These are phyloP conservation scores for Penicillium parvum DNA, from an alignment of 495 filamentous ascomycete genomes.

Conservation along the genomic window DNA sequence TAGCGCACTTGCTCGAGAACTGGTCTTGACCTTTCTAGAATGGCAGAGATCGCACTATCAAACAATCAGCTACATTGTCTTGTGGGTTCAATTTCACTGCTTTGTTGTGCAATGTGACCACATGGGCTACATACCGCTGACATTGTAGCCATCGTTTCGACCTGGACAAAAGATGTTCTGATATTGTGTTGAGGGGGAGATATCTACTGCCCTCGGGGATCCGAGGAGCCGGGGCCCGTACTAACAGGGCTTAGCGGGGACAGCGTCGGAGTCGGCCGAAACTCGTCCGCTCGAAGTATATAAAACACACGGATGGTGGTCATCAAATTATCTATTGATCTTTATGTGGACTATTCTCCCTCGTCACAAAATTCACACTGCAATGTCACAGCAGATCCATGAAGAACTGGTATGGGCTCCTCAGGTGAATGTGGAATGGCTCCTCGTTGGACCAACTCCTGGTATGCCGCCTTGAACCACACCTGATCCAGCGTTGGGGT, in stretches of 20 bases:
- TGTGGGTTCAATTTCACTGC: no score
- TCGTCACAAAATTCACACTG: slow-evolving; percentile 20
- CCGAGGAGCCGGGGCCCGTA: slow-evolving; percentile 19
- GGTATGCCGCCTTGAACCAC: slow-evolving; percentile 27
- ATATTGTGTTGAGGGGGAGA: no score
- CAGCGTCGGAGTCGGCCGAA: neutral
- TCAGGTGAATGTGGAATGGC: slow-evolving; percentile 25
- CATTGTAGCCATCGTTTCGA: slow-evolving; percentile 11
- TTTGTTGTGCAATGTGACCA: neutral
- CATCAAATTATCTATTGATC: no score
- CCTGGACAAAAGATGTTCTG: no score
- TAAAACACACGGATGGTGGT: no score
- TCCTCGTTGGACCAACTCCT: slow-evolving; percentile 20
- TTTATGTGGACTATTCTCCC: slow-evolving; percentile 1
- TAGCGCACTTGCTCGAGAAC: neutral
- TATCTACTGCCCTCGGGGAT: slow-evolving; percentile 4
- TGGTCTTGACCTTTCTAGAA: slow-evolving; percentile 21
- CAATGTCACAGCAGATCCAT: slow-evolving; percentile 1
- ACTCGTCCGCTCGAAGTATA: neutral
- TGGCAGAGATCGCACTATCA: slow-evolving; percentile 28
- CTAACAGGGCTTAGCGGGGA: neutral
- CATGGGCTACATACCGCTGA: slow-evolving; percentile 15
- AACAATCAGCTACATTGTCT: slow-evolving; percentile 4
- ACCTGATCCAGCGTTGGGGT: slow-evolving; percentile 17
- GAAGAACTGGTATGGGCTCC: slow-evolving; percentile 15